Base-by-base conservation (phyloP, 208 protist species). In the Trypanosoma rangeli region DNA sequence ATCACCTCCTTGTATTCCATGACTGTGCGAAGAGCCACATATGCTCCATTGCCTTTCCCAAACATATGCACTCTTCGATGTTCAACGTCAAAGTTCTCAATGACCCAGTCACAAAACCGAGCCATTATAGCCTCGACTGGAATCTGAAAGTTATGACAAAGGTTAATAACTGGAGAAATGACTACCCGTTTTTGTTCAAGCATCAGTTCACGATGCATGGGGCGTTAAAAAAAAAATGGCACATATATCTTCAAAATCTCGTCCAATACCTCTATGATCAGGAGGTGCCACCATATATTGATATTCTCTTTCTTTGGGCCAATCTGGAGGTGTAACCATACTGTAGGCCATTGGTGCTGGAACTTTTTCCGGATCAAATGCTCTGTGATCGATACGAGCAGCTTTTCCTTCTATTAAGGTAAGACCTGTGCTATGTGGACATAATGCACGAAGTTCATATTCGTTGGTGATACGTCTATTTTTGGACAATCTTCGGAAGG, bases 181-280 rank as follows among this genome's bases (percentile, higher is more conserved):
- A 95, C 75, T 3, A 95, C 87, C 82, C 85, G 93, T 24, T 78
- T 68, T 52, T 95, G 90, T 28, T 92, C 78, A 16, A 68, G 1
- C 86, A 95, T 93, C 26, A 90, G 50, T 58, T 90, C 75, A 20
- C 74, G 72, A 56, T 93, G 87, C 18, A 73, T 56, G 0, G 90
- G 87, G 0, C 90, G 75, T 66, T 95, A n/a, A 87, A 75, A 95
- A 95, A 53, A 95, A 93, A 63, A 92, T 89, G 1, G 86, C 90
- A 63, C 90, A 95, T 20, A 95, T 85, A 66, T 95, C 90, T 63
- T 93, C 90, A 78, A 95, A 95, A 70, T 95, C 90, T 0, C 84
- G 76, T 13, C 81, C 76, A 53, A 92, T 71, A 31, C 90, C 90
- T 20, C 87, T 62, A 63, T 93, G 85, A 63, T 95, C 87, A 1